Conservation (phyloP, 768 basidiomycete genomes). For the Russula foetens region DNA sequence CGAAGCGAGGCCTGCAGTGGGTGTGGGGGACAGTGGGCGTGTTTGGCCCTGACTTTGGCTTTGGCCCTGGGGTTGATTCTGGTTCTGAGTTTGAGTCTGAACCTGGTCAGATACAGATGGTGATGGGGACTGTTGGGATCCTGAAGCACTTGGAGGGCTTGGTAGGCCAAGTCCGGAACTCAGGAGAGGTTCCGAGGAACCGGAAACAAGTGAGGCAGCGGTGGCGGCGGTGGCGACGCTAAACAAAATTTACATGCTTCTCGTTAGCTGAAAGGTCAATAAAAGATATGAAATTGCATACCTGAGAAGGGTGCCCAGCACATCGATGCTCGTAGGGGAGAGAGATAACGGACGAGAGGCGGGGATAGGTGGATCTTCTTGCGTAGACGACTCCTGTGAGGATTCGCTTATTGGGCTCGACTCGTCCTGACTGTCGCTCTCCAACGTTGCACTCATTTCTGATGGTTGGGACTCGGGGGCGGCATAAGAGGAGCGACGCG, state of each 20-base stretch:
- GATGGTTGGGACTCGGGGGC: slow-evolving; percentile 11
- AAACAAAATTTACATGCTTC: slow-evolving; percentile 1
- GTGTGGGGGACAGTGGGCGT: slow-evolving; percentile 36
- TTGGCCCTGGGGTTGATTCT: not conserved
- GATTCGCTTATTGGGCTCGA: slow-evolving; percentile 5
- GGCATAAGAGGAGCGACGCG: slow-evolving; percentile 18
- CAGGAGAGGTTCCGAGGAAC: slow-evolving; percentile 57
- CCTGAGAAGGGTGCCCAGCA: slow-evolving; percentile 78
- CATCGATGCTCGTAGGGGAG: slow-evolving; percentile 73
- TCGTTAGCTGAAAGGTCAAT: not conserved
- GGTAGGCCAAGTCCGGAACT: slow-evolving; percentile 45
- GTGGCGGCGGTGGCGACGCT: slow-evolving; percentile 92
- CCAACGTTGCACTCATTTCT: slow-evolving; percentile 1
- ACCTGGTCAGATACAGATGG: not conserved
- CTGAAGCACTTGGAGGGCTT: slow-evolving; percentile 14
- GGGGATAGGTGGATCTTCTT: slow-evolving; percentile 7
- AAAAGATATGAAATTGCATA: slow-evolving; percentile 27
- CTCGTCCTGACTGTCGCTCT: slow-evolving; percentile 3
- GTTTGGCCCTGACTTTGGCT: slow-evolving; percentile 11
- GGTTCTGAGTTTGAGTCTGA: not conserved
- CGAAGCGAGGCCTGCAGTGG: slow-evolving; percentile 30
- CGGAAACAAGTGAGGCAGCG: slow-evolving; percentile 74
- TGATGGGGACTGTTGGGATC: not conserved
- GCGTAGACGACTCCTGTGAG: not conserved
- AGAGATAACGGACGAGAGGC: slow-evolving; percentile 26